A percentile compares a stretch with the other conserved stretches of the same genome.
phyloP scores from a whole-genome alignment of 306 rosid genomes.

The Vigna radiata region DNA sequence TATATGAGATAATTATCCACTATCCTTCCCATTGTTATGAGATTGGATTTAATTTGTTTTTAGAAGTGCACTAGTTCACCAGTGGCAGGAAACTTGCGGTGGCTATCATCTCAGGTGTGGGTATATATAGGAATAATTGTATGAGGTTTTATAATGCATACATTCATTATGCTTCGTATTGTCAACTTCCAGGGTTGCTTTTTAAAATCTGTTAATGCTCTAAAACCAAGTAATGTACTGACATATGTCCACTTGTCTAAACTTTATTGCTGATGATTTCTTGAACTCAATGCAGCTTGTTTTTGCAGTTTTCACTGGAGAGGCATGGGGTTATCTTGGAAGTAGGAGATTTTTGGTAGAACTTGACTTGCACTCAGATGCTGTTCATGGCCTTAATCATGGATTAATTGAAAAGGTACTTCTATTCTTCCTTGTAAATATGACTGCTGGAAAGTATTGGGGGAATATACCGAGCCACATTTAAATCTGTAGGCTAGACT shows the following conservation, averaged over 20 bases:
- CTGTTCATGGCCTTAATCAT: constrained; percentile 77
- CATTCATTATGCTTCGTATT: constrained; percentile 4
- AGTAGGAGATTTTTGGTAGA: constrained; percentile 90
- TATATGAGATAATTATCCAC: constrained; percentile 28
- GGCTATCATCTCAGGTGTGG: neutral
- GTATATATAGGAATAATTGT: neutral
- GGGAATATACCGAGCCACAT: constrained; percentile 12
- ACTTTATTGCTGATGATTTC: constrained; percentile 47
- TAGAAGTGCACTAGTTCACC: constrained; percentile 28
- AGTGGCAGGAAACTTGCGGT: neutral
- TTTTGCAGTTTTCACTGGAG: constrained; percentile 88
- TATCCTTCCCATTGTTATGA: constrained; percentile 26
- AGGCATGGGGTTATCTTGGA: constrained; percentile 97
- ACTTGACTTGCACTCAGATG: constrained; percentile 85
- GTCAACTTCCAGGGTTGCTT: constrained; percentile 21
- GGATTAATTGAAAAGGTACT: constrained; percentile 79
- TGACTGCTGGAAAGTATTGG: constrained; percentile 35
- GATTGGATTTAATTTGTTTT: constrained; percentile 22
- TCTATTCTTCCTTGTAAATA: constrained; percentile 37
- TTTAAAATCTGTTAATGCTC: constrained; percentile 22
- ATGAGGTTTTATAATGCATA: neutral
- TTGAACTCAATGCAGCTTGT: constrained; percentile 77
- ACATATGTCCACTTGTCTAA: constrained; percentile 10
- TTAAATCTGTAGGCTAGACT: constrained; percentile 23
- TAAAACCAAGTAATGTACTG: constrained; percentile 28